Evolutionary conservation across 331 rosid species (phyloP), one percentile per base, ranked within the genome.

Genomic region (Quercus lobata): DNA sequence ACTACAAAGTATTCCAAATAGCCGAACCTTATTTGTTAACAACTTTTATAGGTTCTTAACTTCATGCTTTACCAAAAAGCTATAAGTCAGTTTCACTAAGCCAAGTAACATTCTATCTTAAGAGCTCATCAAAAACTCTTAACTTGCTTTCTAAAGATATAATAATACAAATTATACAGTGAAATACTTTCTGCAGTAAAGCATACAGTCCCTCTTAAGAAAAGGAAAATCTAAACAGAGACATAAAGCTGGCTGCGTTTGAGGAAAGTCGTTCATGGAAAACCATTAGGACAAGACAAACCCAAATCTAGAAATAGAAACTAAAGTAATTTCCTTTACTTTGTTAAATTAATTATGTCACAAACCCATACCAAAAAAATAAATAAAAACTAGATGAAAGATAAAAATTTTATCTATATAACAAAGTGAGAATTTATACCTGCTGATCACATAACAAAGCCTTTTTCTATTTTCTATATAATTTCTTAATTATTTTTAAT

Each of bases 1-100:
- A 49, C 54, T 21, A 21, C 2, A 75, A 76, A 70, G 81, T 76
- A 60, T 61, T 35, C 17, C 15, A 57, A 77, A 82, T 76, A 37
- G 29, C 72, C 37, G 41, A 66, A 53, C 81, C 72, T 53, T 77
- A 72, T 53, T 56, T 46, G 53, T 25, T 32, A 19, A 22, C 21
- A 56, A 12, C 35, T 32, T 57, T 53, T 80, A 27, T 69, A 71
- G 41, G 27, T 74, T 52, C 17, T 55, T 22, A 41, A n/a, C 57
- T 46, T 57, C 54, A 41, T 66, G 24, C n/a, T 54, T 57, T 11
- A 2, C 41, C 75, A 16, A 7, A 52, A 71, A 71, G 37, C 21
- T 22, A 41, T 0, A 46, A 49, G 35, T 11, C 17, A 71, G 57
- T 27, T 15, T 49, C 57, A 49, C n/a, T 10, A 22, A 15, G 24